phyloP scores from a whole-genome alignment of 495 filamentous ascomycete genomes.

The Aspergillus panamensis region DNA sequence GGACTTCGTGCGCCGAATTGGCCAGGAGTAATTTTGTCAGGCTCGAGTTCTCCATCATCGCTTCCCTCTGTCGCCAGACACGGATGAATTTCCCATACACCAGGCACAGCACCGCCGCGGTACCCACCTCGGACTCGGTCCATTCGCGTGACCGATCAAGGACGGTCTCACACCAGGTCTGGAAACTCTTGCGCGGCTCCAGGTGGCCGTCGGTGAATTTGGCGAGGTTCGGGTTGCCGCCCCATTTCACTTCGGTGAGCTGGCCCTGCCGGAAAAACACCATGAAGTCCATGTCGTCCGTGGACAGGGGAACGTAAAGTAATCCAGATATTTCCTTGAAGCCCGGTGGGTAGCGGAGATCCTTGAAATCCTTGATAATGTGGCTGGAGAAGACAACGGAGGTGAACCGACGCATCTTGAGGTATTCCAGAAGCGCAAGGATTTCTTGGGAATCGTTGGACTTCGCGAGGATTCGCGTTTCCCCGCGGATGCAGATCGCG shows the following conservation, averaged over 20 bases:
- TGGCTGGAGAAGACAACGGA: constrained; percentile 78
- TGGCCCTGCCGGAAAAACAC: constrained; percentile 86
- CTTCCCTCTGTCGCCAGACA: constrained; percentile 92
- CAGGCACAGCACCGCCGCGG: constrained; percentile 81
- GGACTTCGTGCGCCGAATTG: constrained; percentile 93
- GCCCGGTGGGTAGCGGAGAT: constrained; percentile 75
- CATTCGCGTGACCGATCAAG: constrained; percentile 40
- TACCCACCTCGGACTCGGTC: constrained; percentile 65
- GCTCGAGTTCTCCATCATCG: constrained; percentile 74
- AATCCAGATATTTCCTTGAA: constrained; percentile 77
- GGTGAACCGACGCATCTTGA: constrained; percentile 71
- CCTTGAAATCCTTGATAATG: constrained; percentile 74
- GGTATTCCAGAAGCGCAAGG: constrained; percentile 79
- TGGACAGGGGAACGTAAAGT: constrained; percentile 77
- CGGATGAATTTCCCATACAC: constrained; percentile 92
- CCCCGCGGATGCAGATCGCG: constrained; percentile 77
- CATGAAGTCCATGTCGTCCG: constrained; percentile 79
- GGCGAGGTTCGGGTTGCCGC: constrained; percentile 90
- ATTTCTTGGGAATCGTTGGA: constrained; percentile 77
- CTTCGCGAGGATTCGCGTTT: constrained; percentile 82
- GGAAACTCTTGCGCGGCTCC: constrained; percentile 37
- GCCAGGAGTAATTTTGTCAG: constrained; percentile 78
- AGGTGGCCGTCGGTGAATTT: constrained; percentile 33
- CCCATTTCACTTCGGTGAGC: constrained; percentile 80
- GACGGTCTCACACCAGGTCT: constrained; percentile 35